Percentiles rank a stretch among this genome's conserved stretches.
phyloP scores from a whole-genome alignment of 352 stramenopile genomes.

The Phytopythium chamaehyphon region DNA sequence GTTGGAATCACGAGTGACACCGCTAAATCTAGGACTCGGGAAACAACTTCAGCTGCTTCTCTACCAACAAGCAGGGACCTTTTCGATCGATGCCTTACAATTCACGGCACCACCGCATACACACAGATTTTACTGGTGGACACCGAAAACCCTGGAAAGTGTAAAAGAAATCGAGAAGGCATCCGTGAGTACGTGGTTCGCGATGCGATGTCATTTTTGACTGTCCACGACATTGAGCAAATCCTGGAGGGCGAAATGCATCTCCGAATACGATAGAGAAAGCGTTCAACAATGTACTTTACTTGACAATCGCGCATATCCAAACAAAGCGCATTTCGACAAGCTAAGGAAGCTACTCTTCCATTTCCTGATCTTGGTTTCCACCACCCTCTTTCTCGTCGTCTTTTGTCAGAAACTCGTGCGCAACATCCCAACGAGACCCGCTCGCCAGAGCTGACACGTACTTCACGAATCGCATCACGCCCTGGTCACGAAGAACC shows the following conservation, averaged over 20 bases:
- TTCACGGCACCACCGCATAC: conserved; percentile 7
- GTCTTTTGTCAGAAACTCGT: conserved; percentile 30
- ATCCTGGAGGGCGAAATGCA: conserved; percentile 8
- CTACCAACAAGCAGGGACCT: no score
- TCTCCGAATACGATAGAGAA: no score
- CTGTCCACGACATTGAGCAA: conserved; percentile 30
- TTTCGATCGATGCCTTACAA: no score
- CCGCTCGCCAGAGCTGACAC: conserved; percentile 73
- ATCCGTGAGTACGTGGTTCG: conserved; percentile 20
- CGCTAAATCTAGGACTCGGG: background rate
- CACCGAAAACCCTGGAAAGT: conserved; percentile 12
- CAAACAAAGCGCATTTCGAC: no score
- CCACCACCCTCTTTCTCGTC: conserved; percentile 6
- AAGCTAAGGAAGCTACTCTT: background rate
- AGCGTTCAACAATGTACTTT: no score
- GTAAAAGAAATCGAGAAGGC: conserved; percentile 5
- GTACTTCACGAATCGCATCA: conserved; percentile 94
- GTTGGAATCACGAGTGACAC: background rate
- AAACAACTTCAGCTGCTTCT: no score
- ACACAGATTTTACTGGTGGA: conserved; percentile 25
- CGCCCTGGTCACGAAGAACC: conserved; percentile 85
- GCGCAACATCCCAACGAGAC: conserved; percentile 84
- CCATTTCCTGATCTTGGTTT: background rate
- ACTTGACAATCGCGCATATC: no score
- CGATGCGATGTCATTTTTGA: conserved; percentile 22